Percentiles rank a stretch among this genome's conserved stretches.
Evolutionary conservation across 129 eudicot genomes (phyloP).

Genomic region (Lactuca saligna): DNA sequence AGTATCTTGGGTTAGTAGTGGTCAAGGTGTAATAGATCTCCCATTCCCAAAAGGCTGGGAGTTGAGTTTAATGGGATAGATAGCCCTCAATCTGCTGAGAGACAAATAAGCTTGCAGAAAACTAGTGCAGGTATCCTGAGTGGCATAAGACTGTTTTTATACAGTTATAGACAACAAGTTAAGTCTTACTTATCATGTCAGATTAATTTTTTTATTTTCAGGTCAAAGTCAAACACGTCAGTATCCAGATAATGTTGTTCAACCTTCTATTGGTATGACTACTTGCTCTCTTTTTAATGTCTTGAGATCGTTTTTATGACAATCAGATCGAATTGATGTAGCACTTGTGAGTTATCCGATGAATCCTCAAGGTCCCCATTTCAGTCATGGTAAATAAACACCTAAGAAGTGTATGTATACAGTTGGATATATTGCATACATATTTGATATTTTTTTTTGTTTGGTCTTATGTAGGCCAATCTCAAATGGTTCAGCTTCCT

Average conservation of each 20-base stretch:
- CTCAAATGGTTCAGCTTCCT: conserved; percentile 30
- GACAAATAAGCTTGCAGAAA: conserved; percentile 32
- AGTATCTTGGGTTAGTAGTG: too few species aligned
- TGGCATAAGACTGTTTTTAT: too few species aligned
- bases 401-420: too few species aligned
- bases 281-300: conserved; percentile 3
- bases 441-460: conserved; percentile 30
- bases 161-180: too few species aligned
- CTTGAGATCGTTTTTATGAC: conserved; percentile 18
- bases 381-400: conserved; percentile 20
- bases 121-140: too few species aligned
- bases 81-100: conserved; percentile 27
- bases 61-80: conserved; percentile 29
- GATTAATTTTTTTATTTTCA: too few species aligned
- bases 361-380: conserved; percentile 25
- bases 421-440: conserved; percentile 19
- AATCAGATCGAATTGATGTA: conserved; percentile 28
- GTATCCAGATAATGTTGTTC: conserved; percentile 19
- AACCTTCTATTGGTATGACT: conserved; percentile 37
- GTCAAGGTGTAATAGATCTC: too few species aligned
- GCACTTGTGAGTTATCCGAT: conserved; percentile 13
- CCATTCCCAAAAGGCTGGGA: conserved; percentile 67
- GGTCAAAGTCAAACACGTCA: too few species aligned
- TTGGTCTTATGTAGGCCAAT: conserved; percentile 37
- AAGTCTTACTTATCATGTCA: too few species aligned